Conservation (phyloP, 306 rosid genomes). For the Phaseolus lunatus region DNA sequence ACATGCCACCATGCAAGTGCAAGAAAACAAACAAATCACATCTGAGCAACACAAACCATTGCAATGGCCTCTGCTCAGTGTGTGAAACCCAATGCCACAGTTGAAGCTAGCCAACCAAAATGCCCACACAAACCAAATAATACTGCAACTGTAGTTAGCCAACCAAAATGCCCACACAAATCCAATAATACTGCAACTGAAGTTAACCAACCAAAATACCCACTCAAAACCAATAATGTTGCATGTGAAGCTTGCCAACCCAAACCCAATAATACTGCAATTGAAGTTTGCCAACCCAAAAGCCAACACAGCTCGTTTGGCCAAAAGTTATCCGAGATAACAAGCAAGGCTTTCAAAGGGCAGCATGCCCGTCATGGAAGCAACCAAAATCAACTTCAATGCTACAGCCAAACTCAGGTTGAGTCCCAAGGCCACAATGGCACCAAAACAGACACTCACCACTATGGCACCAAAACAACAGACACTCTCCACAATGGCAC, state of each 20-base stretch:
- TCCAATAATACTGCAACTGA: conserved; percentile 8
- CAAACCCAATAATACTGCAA: conserved; percentile 29
- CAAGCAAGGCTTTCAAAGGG: conserved; percentile 54
- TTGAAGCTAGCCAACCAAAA: conserved; percentile 47
- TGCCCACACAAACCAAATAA: conserved; percentile 47
- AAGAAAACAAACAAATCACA: conserved; percentile 39
- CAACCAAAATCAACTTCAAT: conserved; percentile 42
- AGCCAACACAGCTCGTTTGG: conserved; percentile 52
- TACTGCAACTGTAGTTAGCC: conserved; percentile 39
- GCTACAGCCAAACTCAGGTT: conserved; percentile 45
- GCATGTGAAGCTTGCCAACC: conserved; percentile 45
- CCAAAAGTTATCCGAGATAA: conserved; percentile 52
- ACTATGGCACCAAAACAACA: too few species aligned
- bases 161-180: conserved; percentile 46
- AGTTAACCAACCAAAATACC: conserved; percentile 46
- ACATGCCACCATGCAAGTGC: conserved; percentile 29
- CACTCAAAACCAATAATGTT: conserved; percentile 9
- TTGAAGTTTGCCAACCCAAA: conserved; percentile 48
- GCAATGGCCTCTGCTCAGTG: conserved; percentile 63
- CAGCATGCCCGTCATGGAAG: conserved; percentile 38
- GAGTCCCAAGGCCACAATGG: conserved; percentile 37
- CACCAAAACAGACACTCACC: conserved; percentile 42
- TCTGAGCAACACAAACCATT: conserved; percentile 20
- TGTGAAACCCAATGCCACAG: conserved; percentile 42
- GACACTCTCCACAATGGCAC: conserved; percentile 29